Evolutionary conservation across 768 basidiomycete genomes (phyloP).

Genomic region (Auriscalpium microsporum): DNA sequence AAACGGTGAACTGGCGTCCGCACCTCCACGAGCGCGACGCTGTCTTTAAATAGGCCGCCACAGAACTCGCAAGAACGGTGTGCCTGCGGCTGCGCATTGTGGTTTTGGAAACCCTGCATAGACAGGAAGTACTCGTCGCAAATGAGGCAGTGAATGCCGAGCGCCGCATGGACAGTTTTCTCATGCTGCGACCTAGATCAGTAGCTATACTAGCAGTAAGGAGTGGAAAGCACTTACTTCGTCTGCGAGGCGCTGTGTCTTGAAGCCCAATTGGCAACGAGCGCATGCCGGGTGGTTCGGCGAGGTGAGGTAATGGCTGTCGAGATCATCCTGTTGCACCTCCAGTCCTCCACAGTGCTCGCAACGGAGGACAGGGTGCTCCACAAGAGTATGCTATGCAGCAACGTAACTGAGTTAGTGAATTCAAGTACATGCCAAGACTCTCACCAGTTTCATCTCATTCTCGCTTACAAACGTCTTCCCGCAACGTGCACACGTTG

Average conservation of each 20-base stretch:
- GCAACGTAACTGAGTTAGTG: not conserved
- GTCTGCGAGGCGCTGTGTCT: not conserved
- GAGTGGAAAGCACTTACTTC: conserved; percentile 1
- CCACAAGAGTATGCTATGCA: conserved; percentile 5
- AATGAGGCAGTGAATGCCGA: conserved; percentile 2
- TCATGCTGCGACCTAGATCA: conserved; percentile 6
- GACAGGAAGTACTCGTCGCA: conserved; percentile 6
- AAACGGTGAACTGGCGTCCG: not conserved
- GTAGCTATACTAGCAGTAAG: not conserved
- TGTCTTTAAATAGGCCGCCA: conserved; percentile 9
- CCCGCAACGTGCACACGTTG: conserved; percentile 7
- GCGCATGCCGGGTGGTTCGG: conserved; percentile 7
- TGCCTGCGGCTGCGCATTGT: not conserved
- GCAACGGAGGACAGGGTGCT: conserved; percentile 11
- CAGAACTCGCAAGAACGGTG: conserved; percentile 14
- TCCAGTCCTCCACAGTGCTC: conserved; percentile 2
- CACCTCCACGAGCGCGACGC: conserved; percentile 12
- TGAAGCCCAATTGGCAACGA: conserved; percentile 7
- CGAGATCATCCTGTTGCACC: conserved; percentile 5
- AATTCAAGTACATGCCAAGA: not conserved
- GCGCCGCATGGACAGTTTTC: not conserved
- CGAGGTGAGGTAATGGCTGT: conserved; percentile 9
- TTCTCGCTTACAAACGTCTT: not conserved
- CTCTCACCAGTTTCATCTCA: conserved; percentile 11
- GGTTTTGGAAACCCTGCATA: conserved; percentile 2